Base-by-base conservation (phyloP, 768 basidiomycete genomes). In the Termitomyces sp. region DNA sequence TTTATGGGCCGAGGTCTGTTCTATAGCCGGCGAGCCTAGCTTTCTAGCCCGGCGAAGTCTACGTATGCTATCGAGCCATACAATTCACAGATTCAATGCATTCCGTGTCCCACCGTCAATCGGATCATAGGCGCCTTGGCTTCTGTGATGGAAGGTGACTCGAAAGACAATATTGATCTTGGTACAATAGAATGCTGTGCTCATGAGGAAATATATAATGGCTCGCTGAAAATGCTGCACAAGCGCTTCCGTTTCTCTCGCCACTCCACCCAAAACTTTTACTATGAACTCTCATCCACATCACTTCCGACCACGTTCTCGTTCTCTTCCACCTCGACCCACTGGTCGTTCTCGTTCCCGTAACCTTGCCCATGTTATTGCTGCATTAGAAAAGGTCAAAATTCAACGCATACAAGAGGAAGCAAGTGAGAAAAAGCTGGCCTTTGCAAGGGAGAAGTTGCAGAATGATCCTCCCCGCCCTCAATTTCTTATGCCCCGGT, bases 401-500 rank as follows among this genome's bases (percentile, higher is more conserved):
- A 43, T 45, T 1, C 54, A 56, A 20, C 7, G 5, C 10, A 43
- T 11, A 45, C 54, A 34, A 56, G n/a, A 42, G 10, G 31, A 45
- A n/a, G 10, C 4, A 34, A 56, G 32, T 7, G 42, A 20, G 10
- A 32, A n/a, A 43, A 45, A 11, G 1, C 31, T 56, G n/a, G n/a
- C n/a, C 11, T 32, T 45, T 5, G 40, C 54, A 42, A 55, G 29
- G 42, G 5, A 56, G 54, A 56, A 34, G 31, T 12, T 56, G 31
- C 42, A 45, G 20, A 15, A 32, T 11, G 54, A 55, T 55, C 9
- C 40, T 56, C 11, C n/a, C n/a, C 54, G 54, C 6, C 54, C 54
- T 32, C 54, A 56, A 45, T 56, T 56, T 45, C 64, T 65, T 31
- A 60, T 65, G 47, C 70, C 68, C 48, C 59, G 70, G 70, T 69